phyloP scores from a whole-genome alignment of 257 asterid species.

The Solanum gracilifrons region DNA sequence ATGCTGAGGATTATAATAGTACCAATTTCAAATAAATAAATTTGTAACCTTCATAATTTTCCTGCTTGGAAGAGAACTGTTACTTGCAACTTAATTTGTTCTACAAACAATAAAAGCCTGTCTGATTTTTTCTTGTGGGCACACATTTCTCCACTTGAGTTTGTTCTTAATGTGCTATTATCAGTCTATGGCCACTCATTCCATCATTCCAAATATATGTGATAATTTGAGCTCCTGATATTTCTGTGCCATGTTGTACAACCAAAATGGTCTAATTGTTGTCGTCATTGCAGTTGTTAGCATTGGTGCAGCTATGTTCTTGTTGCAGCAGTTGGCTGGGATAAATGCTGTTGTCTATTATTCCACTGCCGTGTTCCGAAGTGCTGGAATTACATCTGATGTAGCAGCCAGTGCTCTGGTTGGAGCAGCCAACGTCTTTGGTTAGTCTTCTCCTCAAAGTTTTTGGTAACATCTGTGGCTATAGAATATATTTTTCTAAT shows the following conservation, averaged over 20 bases:
- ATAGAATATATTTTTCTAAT: slow-evolving; percentile 4
- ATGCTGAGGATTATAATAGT: neutral
- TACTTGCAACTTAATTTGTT: neutral
- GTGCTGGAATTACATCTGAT: slow-evolving; percentile 88
- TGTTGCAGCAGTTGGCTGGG: slow-evolving; percentile 92
- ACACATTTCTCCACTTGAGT: neutral
- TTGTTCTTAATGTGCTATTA: neutral
- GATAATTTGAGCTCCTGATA: neutral
- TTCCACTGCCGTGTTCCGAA: slow-evolving; percentile 88
- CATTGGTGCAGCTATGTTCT: slow-evolving; percentile 83
- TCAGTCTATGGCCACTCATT: neutral
- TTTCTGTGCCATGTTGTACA: neutral
- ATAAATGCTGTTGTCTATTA: slow-evolving; percentile 88
- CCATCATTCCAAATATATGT: neutral
- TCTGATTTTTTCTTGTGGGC: neutral
- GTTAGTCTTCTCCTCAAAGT: slow-evolving; percentile 29
- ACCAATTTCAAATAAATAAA: neutral
- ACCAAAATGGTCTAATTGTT: neutral
- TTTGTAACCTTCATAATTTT: neutral
- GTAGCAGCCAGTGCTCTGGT: slow-evolving; percentile 94
- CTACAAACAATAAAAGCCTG: neutral
- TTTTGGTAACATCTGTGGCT: neutral
- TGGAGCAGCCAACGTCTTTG: slow-evolving; percentile 91
- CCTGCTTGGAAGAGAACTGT: neutral
- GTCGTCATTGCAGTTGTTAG: slow-evolving; percentile 64